These are phyloP conservation scores for Senecio squalidus DNA, from an alignment of 140 eudicot species.

Conservation along the genomic window DNA sequence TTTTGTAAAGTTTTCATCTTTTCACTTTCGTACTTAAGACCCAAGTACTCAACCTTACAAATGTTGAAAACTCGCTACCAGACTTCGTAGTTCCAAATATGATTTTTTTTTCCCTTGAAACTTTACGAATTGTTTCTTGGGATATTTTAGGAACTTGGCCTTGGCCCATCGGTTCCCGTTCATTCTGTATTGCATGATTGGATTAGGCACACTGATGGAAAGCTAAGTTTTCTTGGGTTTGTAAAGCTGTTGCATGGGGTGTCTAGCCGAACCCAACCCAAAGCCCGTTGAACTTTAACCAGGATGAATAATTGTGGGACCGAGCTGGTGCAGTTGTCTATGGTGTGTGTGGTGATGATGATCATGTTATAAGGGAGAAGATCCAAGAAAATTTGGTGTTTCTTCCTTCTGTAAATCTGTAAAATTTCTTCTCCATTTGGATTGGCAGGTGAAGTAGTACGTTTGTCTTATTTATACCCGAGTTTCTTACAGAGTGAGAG, in stretches of 20 bases:
- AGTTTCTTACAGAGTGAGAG: constrained; percentile 18
- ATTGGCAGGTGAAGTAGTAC: constrained; percentile 36
- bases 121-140: background rate
- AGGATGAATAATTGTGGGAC: background rate
- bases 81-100: background rate
- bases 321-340: background rate
- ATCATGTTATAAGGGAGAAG: constrained; percentile 15
- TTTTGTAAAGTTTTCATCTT: constrained; percentile 3
- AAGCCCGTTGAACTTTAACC: constrained; percentile 41
- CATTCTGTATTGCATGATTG: constrained; percentile 86
- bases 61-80: background rate
- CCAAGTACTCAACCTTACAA: too few species aligned
- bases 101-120: constrained; percentile 2
- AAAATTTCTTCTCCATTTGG: constrained; percentile 32
- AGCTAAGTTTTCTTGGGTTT: constrained; percentile 83
- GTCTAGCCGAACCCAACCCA: constrained; percentile 57
- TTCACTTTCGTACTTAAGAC: constrained; percentile 4
- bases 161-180: constrained; percentile 75
- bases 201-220: constrained; percentile 93
- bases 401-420: constrained; percentile 29
- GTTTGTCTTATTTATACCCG: constrained; percentile 18
- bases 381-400: constrained; percentile 15
- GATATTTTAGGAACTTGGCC: constrained; percentile 74
- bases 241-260: constrained; percentile 84
- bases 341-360: background rate